A percentile compares a stretch with the other conserved stretches of the same genome.
Evolutionary conservation across 306 rosid genomes (phyloP).

Genomic region (Ormosia semicastrata): DNA sequence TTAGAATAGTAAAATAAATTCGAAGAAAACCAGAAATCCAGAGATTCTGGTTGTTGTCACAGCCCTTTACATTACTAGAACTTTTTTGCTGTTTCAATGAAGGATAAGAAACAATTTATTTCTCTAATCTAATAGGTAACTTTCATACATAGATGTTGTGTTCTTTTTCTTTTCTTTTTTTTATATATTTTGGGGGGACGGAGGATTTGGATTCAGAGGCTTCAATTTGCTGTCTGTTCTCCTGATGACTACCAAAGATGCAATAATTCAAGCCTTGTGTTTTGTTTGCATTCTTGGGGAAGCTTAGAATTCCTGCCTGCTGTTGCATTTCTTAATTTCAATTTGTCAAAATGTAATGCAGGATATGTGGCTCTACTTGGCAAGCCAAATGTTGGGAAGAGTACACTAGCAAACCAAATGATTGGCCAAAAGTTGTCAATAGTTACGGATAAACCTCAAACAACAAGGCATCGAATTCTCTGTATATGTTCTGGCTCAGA

Average conservation of each 20-base stretch:
- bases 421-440: slow-evolving; percentile 91
- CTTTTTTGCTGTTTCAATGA: neutral
- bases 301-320: neutral
- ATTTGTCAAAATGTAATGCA: slow-evolving; percentile 40
- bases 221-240: neutral
- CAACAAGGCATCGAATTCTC: slow-evolving; percentile 91
- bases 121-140: neutral
- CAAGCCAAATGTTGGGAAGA: slow-evolving; percentile 96
- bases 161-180: no score
- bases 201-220: neutral
- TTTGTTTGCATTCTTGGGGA: neutral
- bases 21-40: no score
- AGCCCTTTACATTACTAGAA: no score
- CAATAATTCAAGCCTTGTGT: neutral
- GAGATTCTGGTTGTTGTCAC: no score
- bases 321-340: slow-evolving; percentile 8
- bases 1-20: no score
- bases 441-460: slow-evolving; percentile 97
- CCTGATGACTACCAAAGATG: neutral
- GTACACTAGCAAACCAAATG: slow-evolving; percentile 93
- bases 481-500: slow-evolving; percentile 87
- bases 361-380: slow-evolving; percentile 95
- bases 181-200: no score
- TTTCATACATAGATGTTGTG: no score
- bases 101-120: neutral